Evolutionary conservation across 2,329 filamentous ascomycete species (phyloP).

Genomic region (Blastomyces silverae): DNA sequence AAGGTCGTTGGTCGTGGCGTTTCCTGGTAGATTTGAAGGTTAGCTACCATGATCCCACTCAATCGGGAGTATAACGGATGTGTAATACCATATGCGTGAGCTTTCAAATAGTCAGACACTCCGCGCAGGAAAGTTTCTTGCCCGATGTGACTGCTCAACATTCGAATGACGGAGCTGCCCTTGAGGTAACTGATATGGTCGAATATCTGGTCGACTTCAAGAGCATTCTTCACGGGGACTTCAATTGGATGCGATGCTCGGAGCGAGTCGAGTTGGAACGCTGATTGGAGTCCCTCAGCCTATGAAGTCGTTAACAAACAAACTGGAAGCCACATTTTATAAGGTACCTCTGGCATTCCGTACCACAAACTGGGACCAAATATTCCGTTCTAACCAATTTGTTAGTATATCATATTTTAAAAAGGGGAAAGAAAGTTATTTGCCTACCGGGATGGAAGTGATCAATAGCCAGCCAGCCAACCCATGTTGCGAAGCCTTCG

Average conservation of each 20-base stretch:
- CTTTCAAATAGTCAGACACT: constrained; percentile 81
- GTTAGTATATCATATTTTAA: not conserved
- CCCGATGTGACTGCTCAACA: constrained; percentile 86
- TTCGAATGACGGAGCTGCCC: constrained; percentile 91
- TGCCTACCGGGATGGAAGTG: constrained; percentile 68
- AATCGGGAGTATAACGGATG: not conserved
- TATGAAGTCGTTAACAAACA: constrained; percentile 38
- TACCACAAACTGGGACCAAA: constrained; percentile 93
- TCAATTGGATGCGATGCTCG: constrained; percentile 93
- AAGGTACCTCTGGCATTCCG: constrained; percentile 51
- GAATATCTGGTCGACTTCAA: constrained; percentile 97
- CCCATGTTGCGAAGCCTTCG: constrained; percentile 97
- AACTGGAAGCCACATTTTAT: constrained; percentile 26
- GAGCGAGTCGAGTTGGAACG: constrained; percentile 81
- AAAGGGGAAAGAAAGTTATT: not conserved
- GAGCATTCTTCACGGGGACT: constrained; percentile 83
- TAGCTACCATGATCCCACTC: not conserved
- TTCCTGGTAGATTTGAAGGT: constrained; percentile 35
- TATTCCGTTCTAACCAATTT: constrained; percentile 66
- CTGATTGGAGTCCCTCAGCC: constrained; percentile 87
- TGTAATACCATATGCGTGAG: constrained; percentile 66
- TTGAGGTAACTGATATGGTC: constrained; percentile 96
- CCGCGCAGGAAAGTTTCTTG: constrained; percentile 83
- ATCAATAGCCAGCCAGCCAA: constrained; percentile 88
- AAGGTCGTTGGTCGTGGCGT: constrained; percentile 85